These are phyloP conservation scores for Takakia lepidozioides DNA, from an alignment of 225 moss, liverwort and hornwort genomes.

Conservation along the genomic window DNA sequence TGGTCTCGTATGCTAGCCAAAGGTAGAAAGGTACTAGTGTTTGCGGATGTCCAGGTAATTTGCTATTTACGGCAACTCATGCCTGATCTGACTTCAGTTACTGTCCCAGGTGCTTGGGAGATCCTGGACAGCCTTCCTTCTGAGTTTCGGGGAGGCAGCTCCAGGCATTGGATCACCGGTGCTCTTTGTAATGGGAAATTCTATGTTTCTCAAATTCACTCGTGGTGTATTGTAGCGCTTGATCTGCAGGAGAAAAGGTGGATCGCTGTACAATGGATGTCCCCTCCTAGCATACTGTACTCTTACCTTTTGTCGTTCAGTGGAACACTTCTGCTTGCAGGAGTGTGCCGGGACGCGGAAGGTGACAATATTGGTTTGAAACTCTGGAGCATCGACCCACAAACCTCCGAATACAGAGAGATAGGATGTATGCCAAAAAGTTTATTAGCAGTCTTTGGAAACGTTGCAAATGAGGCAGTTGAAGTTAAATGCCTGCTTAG, in stretches of 20 bases:
- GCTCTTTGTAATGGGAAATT: slow-evolving; percentile 30
- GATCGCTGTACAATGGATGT: slow-evolving; percentile 16
- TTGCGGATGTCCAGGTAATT: too few species aligned
- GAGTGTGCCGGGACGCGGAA: slow-evolving; percentile 16
- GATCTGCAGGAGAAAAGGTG: slow-evolving; percentile 19
- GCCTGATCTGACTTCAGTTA: background rate
- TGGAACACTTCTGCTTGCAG: slow-evolving; percentile 26
- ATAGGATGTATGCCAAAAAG: slow-evolving; percentile 31
- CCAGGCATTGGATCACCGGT: slow-evolving; percentile 36
- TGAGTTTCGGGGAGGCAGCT: slow-evolving; percentile 19
- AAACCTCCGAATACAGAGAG: slow-evolving; percentile 10
- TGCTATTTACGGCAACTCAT: too few species aligned
- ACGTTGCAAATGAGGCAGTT: slow-evolving; percentile 1
- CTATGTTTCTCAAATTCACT: slow-evolving; percentile 19
- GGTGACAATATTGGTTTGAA: slow-evolving; percentile 6
- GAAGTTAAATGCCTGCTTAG: slow-evolving; percentile 20
- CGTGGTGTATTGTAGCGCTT: slow-evolving; percentile 22
- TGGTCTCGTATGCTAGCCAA: too few species aligned
- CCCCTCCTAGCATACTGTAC: slow-evolving; percentile 14
- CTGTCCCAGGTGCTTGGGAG: slow-evolving; percentile 37
- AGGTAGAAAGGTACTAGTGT: too few species aligned
- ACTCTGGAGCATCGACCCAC: slow-evolving; percentile 27
- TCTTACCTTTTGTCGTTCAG: slow-evolving; percentile 31
- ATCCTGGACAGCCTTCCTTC: slow-evolving; percentile 19
- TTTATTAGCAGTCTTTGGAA: slow-evolving; percentile 7